Evolutionary conservation across 306 rosid genomes (phyloP).

Genomic region (Crotalaria pallida): DNA sequence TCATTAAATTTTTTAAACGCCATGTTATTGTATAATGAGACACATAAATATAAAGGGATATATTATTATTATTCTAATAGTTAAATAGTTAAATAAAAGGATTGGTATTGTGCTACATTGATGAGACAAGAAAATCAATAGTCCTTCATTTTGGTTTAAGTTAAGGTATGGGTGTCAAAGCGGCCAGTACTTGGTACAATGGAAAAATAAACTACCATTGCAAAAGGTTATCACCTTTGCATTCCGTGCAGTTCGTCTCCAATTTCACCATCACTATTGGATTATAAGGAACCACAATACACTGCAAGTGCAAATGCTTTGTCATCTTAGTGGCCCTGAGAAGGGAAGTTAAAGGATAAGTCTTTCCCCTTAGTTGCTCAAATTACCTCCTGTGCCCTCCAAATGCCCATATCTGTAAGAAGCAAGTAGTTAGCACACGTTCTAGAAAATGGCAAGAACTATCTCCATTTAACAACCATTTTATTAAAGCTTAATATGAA

Average conservation of each 20-base stretch:
- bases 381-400: constrained; percentile 33
- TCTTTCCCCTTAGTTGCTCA: not conserved
- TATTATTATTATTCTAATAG: not conserved
- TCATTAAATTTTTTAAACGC: too few relatives aligned
- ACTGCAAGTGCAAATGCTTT: too few relatives aligned
- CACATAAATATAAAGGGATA: too few relatives aligned
- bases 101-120: not conserved
- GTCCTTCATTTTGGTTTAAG: constrained; percentile 25
- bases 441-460: too few relatives aligned
- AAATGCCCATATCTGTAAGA: constrained; percentile 40
- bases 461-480: too few relatives aligned
- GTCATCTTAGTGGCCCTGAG: too few relatives aligned
- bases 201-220: constrained; percentile 15
- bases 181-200: not conserved
- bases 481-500: too few relatives aligned
- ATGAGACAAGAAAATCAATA: not conserved
- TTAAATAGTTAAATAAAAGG: not conserved
- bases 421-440: not conserved
- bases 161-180: constrained; percentile 1
- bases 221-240: constrained; percentile 6
- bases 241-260: constrained; percentile 3
- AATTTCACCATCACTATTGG: not conserved
- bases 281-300: not conserved
- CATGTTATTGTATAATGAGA: too few relatives aligned
- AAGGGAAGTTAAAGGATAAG: not conserved